These are phyloP conservation scores for Emydomyces testavorans DNA, from an alignment of 2,329 filamentous ascomycete species.

Conservation along the genomic window DNA sequence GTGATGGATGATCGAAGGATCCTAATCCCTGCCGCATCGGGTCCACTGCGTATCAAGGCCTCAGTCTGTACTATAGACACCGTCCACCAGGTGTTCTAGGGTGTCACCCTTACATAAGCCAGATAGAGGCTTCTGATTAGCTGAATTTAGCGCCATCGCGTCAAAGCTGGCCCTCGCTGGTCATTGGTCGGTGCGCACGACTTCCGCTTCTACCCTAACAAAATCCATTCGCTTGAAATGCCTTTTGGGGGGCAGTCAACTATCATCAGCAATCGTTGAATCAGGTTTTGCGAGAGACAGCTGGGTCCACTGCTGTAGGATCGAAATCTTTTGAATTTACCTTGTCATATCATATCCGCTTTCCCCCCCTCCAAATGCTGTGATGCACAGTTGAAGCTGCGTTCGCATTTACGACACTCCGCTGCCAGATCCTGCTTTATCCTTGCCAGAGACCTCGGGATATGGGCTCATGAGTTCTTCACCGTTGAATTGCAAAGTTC, in stretches of 20 bases:
- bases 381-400: background rate
- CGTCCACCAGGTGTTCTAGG: too few species aligned
- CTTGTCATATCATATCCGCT: background rate
- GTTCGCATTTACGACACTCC: background rate
- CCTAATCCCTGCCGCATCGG: too few species aligned
- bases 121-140: too few species aligned
- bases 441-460: background rate
- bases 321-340: background rate
- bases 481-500: background rate
- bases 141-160: too few species aligned
- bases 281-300: background rate
- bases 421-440: background rate
- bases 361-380: background rate
- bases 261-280: background rate
- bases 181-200: too few species aligned
- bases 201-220: too few species aligned
- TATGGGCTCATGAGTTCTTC: background rate
- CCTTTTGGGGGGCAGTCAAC: conserved; percentile 1
- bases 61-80: too few species aligned
- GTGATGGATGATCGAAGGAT: too few species aligned
- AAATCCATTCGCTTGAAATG: too few species aligned
- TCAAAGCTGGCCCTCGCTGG: too few species aligned
- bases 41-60: too few species aligned
- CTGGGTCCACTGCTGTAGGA: background rate
- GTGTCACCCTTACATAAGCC: too few species aligned